Conservation (phyloP, 371 early-diverging fungal species). For the Mortierella sp. region DNA sequence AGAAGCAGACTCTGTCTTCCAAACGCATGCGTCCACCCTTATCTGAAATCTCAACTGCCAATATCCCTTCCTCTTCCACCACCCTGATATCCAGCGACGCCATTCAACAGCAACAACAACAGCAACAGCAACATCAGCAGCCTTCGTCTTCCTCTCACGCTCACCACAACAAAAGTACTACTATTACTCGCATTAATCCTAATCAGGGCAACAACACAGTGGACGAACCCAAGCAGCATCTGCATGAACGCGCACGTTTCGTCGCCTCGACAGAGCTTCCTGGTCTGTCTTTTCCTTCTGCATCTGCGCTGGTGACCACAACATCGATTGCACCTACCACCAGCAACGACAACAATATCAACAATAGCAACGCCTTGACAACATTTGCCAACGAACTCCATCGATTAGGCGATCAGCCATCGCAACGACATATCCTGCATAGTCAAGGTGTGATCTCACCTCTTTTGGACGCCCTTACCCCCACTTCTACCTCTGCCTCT, state of each 20-base stretch:
- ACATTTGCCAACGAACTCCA: not conserved
- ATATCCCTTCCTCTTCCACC: not conserved
- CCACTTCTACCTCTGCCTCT: not conserved
- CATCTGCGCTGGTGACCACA: not conserved
- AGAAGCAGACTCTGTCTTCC: conserved; percentile 29
- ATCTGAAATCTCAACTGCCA: conserved; percentile 37
- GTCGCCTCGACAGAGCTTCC: conserved; percentile 11
- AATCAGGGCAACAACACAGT: conserved; percentile 12
- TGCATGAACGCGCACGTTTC: conserved; percentile 23
- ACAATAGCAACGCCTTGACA: not conserved
- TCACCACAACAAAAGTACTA: conserved; percentile 24
- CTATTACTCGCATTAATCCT: conserved; percentile 10
- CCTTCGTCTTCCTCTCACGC: not conserved
- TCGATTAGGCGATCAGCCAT: not conserved
- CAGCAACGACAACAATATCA: not conserved
- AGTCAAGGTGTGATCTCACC: not conserved
- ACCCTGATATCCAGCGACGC: not conserved
- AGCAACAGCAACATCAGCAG: not conserved
- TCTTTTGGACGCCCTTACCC: not conserved
- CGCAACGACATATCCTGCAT: not conserved
- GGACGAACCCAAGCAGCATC: conserved; percentile 7
- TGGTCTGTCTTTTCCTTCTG: not conserved
- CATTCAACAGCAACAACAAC: not conserved
- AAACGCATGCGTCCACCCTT: conserved; percentile 52
- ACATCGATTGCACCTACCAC: not conserved